A percentile compares a stretch with the other conserved stretches of the same genome.
Conservation (phyloP, 345 rosid genomes). For the Salix suchowensis region DNA sequence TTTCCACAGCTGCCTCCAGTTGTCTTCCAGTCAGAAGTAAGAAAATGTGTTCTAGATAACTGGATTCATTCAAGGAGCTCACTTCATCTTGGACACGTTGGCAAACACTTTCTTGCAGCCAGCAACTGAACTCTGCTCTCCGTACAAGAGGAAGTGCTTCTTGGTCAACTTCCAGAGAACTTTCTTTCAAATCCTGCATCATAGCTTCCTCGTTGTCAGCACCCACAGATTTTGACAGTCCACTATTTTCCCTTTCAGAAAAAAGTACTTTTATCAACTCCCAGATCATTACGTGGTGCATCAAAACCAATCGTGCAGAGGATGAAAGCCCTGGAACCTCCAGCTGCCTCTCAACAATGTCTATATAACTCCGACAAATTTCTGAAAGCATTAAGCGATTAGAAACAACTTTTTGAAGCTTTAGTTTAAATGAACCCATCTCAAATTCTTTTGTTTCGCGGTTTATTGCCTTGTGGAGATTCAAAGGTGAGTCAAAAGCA, state of each 20-base stretch:
- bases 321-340: conserved; percentile 68
- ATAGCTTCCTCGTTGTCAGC: conserved; percentile 85
- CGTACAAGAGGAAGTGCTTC: conserved; percentile 83
- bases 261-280: conserved; percentile 91
- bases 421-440: conserved; percentile 64
- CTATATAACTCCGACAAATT: conserved; percentile 72
- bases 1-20: conserved; percentile 77
- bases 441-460: conserved; percentile 56
- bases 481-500: conserved; percentile 73
- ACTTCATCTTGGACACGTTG: conserved; percentile 88
- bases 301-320: conserved; percentile 65
- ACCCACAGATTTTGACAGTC: conserved; percentile 46
- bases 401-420: conserved; percentile 61
- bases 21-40: conserved; percentile 85
- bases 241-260: conserved; percentile 61
- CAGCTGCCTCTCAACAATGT: conserved; percentile 72
- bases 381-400: conserved; percentile 62
- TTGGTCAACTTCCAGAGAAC: conserved; percentile 53
- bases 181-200: conserved; percentile 79
- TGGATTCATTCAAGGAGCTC: conserved; percentile 64
- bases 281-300: conserved; percentile 94
- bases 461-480: conserved; percentile 59
- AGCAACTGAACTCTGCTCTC: conserved; percentile 89
- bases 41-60: conserved; percentile 75
- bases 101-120: conserved; percentile 90